phyloP scores from a whole-genome alignment of 2,329 filamentous ascomycete species.

The Paecilomyces sp. region DNA sequence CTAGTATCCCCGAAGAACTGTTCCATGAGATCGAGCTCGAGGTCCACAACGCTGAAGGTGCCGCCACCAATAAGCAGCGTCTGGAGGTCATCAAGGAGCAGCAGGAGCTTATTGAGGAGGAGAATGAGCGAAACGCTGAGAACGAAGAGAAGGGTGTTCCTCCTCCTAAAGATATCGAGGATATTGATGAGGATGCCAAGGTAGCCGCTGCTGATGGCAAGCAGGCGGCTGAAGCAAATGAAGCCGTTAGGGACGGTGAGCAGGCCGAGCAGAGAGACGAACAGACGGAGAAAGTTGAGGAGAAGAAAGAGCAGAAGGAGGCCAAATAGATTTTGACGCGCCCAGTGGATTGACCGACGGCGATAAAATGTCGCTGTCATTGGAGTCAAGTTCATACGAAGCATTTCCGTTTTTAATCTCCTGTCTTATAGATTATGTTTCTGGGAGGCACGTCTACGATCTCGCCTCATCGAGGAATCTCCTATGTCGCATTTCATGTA shows the following conservation, averaged over 20 bases:
- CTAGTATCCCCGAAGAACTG: slow-evolving; percentile 91
- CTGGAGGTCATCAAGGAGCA: slow-evolving; percentile 98
- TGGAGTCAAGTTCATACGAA: slow-evolving; percentile 7
- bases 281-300: slow-evolving; percentile 15
- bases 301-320: slow-evolving; percentile 12
- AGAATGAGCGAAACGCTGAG: slow-evolving; percentile 83
- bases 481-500: neutral
- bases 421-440: slow-evolving; percentile 8
- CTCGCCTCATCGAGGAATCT: neutral
- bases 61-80: slow-evolving; percentile 97
- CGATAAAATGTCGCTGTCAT: neutral
- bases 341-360: neutral
- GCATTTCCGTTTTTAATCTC: slow-evolving; percentile 7
- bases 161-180: slow-evolving; percentile 74
- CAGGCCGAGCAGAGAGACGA: slow-evolving; percentile 25
- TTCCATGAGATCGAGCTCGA: slow-evolving; percentile 99
- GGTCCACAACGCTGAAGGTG: slow-evolving; percentile 92
- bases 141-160: slow-evolving; percentile 68
- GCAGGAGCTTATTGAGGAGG: slow-evolving; percentile 94
- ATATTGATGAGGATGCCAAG: slow-evolving; percentile 78
- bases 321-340: slow-evolving; percentile 2
- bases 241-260: slow-evolving; percentile 33
- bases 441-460: neutral
- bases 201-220: slow-evolving; percentile 43
- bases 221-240: slow-evolving; percentile 42